Percentiles rank a stretch among this genome's conserved stretches.
Conservation (phyloP, 2,329 filamentous ascomycete genomes). For the Botryotinia narcissicola region DNA sequence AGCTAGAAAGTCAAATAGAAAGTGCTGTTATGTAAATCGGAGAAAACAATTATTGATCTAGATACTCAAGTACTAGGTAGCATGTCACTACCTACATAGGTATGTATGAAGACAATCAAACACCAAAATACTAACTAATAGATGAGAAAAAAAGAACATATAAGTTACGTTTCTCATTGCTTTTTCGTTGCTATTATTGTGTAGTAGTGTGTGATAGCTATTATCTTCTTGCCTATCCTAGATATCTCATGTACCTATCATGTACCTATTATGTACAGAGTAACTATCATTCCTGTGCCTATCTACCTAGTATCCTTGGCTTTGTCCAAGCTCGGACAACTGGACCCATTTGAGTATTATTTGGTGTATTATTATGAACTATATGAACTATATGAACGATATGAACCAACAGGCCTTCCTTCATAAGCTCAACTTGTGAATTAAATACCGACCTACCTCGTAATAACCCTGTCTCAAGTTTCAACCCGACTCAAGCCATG, state of each 20-base stretch:
- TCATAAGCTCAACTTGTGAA: background rate
- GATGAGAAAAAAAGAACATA: background rate
- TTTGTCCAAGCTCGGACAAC: background rate
- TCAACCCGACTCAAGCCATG: background rate
- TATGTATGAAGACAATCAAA: background rate
- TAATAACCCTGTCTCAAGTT: background rate
- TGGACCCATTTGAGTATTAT: background rate
- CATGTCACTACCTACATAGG: background rate
- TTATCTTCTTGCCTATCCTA: background rate
- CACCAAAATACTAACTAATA: background rate
- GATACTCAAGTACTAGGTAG: background rate
- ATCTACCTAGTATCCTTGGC: background rate
- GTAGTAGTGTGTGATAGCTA: background rate
- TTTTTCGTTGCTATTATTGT: background rate
- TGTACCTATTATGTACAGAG: background rate
- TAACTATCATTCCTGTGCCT: background rate
- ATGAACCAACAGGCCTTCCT: background rate
- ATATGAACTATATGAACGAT: background rate
- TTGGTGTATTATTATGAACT: background rate
- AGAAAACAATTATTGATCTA: background rate
- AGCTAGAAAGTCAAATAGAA: background rate
- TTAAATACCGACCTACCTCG: background rate
- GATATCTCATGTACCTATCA: background rate
- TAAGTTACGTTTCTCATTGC: background rate
- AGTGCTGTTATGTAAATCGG: background rate